Evolutionary conservation across 2,329 filamentous ascomycete genomes (phyloP), one percentile per base, ranked within the genome.

Genomic region (Alternaria dauci): DNA sequence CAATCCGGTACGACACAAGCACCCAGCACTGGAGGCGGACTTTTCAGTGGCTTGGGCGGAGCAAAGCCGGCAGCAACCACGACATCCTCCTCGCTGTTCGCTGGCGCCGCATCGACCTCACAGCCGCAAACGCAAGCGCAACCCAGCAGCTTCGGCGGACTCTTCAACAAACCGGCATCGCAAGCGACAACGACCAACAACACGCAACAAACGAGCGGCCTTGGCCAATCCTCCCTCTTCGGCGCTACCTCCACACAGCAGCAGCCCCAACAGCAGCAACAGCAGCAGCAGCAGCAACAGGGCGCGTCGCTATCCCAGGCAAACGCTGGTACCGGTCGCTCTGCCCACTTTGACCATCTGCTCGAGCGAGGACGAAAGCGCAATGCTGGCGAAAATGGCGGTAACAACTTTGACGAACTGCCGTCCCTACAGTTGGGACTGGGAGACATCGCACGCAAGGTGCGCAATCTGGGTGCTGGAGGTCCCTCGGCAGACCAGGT

Each of bases 371-470:
- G 87, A 36, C 87, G 85, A 73, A 89, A 89, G 77, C 88, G 92
- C 64, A 87, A 88, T 53, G 86, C 89, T 66, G 87, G 89, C 67
- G 88, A 89, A 66, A 85, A 88, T 59, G 87, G 86, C 16, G 79
- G 79, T 48, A 78, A 71, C 57, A 81, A 79, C 56, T 87, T 91
- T 73, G 90, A 91, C 68, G 92, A 97, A 61, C 85, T 99, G 46
- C 94, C 95, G 7, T 91, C 89, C 73, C 85, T 99, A 66, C 94
- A 98, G 79, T 87, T 99, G 55, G 94, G 95, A 23, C 85, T 99
- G 32, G 92, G 93, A 59, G 95, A 99, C 81, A 90, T 99, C 71
- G 85, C 88, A 59, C 84, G 88, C 67, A 88, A 85, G 85, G 95
- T 84, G 81, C 92, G 86, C 83, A 94, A 85, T 68, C 84, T 99